A percentile compares a stretch with the other conserved stretches of the same genome.
Conservation (phyloP, 106 monocot species). For the Dendrobium catenatum region DNA sequence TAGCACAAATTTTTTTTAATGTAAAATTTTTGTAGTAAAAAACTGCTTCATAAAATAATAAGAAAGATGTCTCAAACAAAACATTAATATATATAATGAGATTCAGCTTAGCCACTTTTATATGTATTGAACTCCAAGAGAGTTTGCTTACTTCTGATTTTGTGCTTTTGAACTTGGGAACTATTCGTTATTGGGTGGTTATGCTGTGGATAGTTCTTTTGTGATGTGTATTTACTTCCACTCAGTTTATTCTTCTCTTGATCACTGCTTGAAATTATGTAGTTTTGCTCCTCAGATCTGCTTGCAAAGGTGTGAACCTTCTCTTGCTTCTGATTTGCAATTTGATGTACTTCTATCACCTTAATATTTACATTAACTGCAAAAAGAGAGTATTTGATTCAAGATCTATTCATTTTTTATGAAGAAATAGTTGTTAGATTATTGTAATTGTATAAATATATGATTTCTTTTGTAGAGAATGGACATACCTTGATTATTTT, state of each 20-base stretch:
- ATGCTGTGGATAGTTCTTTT: not conserved
- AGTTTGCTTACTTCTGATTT: not conserved
- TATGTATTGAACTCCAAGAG: not conserved
- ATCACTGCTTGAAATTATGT: not conserved
- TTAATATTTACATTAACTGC: not conserved
- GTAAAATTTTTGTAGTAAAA: too few species aligned
- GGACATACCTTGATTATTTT: not conserved
- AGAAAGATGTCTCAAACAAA: too few species aligned
- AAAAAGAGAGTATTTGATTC: not conserved
- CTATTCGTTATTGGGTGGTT: not conserved
- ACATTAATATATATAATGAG: not conserved
- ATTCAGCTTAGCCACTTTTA: not conserved
- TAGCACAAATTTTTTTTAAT: not conserved
- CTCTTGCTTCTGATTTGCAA: not conserved
- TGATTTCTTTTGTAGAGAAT: too few species aligned
- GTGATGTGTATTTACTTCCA: not conserved
- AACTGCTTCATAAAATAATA: too few species aligned
- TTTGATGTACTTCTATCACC: not conserved
- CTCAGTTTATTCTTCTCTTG: not conserved
- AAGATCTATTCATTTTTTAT: not conserved
- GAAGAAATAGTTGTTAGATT: not conserved
- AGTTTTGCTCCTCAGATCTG: not conserved
- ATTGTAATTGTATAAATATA: too few species aligned
- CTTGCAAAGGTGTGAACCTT: not conserved
- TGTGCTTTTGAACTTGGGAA: not conserved